Evolutionary conservation across 2,329 filamentous ascomycete genomes (phyloP).

Genomic region (Beauveria australis): DNA sequence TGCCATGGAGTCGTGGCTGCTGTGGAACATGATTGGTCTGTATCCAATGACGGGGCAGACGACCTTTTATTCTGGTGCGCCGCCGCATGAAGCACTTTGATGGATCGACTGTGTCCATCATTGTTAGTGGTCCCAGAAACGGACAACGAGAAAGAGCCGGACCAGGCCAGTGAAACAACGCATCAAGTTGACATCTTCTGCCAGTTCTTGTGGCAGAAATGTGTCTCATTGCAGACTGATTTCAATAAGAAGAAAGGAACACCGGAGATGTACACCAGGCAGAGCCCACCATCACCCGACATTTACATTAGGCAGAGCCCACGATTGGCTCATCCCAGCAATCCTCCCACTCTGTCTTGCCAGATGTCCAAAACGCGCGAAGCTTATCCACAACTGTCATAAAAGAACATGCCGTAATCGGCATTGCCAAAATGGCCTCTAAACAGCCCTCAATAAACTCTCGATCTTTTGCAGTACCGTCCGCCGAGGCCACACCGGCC

Average conservation of each 20-base stretch:
- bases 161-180: too few species aligned
- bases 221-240: too few species aligned
- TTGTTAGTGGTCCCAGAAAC: too few species aligned
- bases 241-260: not conserved
- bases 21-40: constrained; percentile 62
- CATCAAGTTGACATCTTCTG: too few species aligned
- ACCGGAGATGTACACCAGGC: not conserved
- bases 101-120: too few species aligned
- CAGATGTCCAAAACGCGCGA: not conserved
- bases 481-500: not conserved
- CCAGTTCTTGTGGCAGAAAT: too few species aligned
- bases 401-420: not conserved
- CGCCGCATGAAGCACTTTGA: too few species aligned
- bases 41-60: constrained; percentile 63
- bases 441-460: not conserved
- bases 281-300: too few species aligned
- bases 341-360: not conserved
- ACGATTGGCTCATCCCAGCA: constrained; percentile 2
- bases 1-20: constrained; percentile 62
- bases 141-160: too few species aligned
- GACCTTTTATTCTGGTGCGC: constrained; percentile 37
- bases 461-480: not conserved
- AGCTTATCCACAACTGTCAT: not conserved
- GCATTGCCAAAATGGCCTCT: not conserved
- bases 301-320: not conserved